Evolutionary conservation across 2,329 filamentous ascomycete species (phyloP), one percentile per base, ranked within the genome.

Genomic region (Paracorniculantispora psalliotae): DNA sequence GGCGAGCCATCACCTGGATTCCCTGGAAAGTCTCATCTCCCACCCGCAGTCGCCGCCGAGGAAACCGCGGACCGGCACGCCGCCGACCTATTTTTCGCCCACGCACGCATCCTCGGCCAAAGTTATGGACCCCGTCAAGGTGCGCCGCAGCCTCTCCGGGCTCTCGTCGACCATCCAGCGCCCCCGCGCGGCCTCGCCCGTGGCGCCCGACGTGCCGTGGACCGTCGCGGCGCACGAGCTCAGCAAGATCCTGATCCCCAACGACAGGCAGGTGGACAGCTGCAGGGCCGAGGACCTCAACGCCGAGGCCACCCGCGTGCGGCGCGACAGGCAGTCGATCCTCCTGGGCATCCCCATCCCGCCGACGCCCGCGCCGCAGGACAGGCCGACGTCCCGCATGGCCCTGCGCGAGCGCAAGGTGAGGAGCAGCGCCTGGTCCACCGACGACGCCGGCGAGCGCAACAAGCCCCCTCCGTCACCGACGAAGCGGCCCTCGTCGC

Each of bases 81-180:
- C 80, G 9, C 87, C 90, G 1, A 92, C 90, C 1, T 97, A 92
- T 72, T 91, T 86, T 2, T 91, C 92, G 1, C 91, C 92, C 0
- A 97, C 93, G 0, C 89, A 93, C 62, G 90, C 93, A 0, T 97
- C 91, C 44, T 85, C 86, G 1, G 91, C 91, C 25, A 96, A 91
- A 72, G 86, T 91, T 12, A 80, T 89, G 1, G 83, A 89, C 48
- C 82, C 87, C 1, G 77, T 85, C 9, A 88, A 85, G 62, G 77
- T 89, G 63, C 81, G 84, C 44, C 81, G 87, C 28, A 89, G 80
- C 63, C 72, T 86, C 28, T 88, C 87, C 3, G 81, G 80, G 10
- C 73, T 84, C 25, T 61, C 59, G 48, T 67, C 66, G 28, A 68
- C 69, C 63, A 71, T 71, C 52, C 70, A 77, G 25, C 73, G 75